These are phyloP conservation scores for Ustilago lituana DNA, from an alignment of 1,284 basidiomycete genomes.

Conservation along the genomic window DNA sequence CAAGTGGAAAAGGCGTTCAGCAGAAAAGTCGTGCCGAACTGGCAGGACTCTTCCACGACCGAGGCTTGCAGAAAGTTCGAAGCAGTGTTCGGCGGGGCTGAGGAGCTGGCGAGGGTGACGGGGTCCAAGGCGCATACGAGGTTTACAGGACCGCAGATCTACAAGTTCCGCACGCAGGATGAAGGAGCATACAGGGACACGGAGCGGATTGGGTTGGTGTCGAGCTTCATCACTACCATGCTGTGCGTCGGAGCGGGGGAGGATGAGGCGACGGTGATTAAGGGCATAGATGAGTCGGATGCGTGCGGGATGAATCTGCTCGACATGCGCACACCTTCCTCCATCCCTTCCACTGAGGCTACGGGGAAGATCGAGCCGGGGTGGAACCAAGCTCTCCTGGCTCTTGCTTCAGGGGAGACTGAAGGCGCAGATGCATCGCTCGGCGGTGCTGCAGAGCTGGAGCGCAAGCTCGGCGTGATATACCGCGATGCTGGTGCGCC, in stretches of 20 bases:
- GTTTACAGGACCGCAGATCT: slow-evolving; percentile 87
- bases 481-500: slow-evolving; percentile 79
- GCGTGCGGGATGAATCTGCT: slow-evolving; percentile 89
- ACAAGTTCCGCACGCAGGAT: slow-evolving; percentile 73
- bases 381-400: slow-evolving; percentile 55
- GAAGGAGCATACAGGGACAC: slow-evolving; percentile 77
- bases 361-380: slow-evolving; percentile 36
- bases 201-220: slow-evolving; percentile 80
- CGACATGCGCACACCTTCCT: slow-evolving; percentile 72
- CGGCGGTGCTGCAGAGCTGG: slow-evolving; percentile 72
- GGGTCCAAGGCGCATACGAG: slow-evolving; percentile 87
- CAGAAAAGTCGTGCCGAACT: slow-evolving; percentile 79
- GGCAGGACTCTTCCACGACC: slow-evolving; percentile 89
- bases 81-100: slow-evolving; percentile 73
- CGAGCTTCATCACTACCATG: slow-evolving; percentile 83
- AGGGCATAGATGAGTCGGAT: slow-evolving; percentile 76
- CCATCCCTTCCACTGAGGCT: slow-evolving; percentile 74
- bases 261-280: slow-evolving; percentile 68
- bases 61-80: slow-evolving; percentile 77
- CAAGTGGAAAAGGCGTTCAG: slow-evolving; percentile 75
- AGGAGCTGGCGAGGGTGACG: slow-evolving; percentile 77
- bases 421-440: slow-evolving; percentile 29
- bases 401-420: slow-evolving; percentile 69
- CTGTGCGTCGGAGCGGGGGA: slow-evolving; percentile 71
- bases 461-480: slow-evolving; percentile 77